Base-by-base conservation (phyloP, 2,329 filamentous ascomycete genomes). In the Monosporascus sp. region DNA sequence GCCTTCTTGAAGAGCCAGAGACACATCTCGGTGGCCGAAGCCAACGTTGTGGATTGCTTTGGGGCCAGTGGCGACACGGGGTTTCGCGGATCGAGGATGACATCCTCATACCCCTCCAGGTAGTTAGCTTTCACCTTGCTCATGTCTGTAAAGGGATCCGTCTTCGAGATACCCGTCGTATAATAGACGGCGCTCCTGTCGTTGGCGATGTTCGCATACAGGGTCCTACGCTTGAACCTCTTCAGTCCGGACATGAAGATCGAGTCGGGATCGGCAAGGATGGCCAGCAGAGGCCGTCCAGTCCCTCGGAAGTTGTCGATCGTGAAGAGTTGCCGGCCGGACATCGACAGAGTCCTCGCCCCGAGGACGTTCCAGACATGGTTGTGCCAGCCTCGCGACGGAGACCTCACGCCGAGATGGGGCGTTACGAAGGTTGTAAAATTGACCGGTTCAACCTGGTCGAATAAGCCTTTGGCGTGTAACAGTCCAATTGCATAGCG, bases 351-450 rank as follows among this genome's bases (percentile, higher is more conserved):
- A 0, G 87, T 91, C 52, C 88, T 81, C 1, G 91, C 86, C 45
- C 91, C 93, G 3, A 97, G 69, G n/a, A 87, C 81, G 66, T 97
- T 97, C 85, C 78, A 97, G 53, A 88, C 73, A 66, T 79, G 82
- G 66, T 84, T 85, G 53, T 81, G 76, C 73, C 81, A 80, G 17
- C 88, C 88, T 47, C 81, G 82, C 44, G 85, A 71, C 1, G 89
- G 88, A 1, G 84, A 83, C 49, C 87, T 79, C 1, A 88, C 87
- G n/a, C 89, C 89, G 7, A 92, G 78, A 71, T 92, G 89, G 24
- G 89, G 93, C 34, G 88, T 87, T 5, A 89, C 93, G 71, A 97
- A 97, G 1, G 92, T 96, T 2, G 88, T 90, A 71, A 97, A 97
- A 76, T 96, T 97, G 71, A 93, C 82, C 59, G 93, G 93, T 66